Evolutionary conservation across 140 eudicot species (phyloP).

Genomic region (Bidens hawaiensis): DNA sequence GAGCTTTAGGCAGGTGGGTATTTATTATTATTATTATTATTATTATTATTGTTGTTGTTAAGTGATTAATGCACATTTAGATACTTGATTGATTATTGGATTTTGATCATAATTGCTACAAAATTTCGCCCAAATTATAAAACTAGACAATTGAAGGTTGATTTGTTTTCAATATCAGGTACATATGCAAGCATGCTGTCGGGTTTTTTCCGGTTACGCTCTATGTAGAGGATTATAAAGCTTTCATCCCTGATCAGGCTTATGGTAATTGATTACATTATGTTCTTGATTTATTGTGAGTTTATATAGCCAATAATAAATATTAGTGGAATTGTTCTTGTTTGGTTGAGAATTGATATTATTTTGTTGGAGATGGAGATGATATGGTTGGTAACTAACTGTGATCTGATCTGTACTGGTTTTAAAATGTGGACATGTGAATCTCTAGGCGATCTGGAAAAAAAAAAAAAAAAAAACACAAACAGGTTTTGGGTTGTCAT

Average conservation of each 20-base stretch:
- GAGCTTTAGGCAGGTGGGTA: constrained; percentile 62
- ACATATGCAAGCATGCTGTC: constrained; percentile 78
- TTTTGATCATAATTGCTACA: no score
- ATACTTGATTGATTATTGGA: no score
- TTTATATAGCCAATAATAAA: neutral
- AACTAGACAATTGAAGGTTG: neutral
- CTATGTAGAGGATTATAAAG: constrained; percentile 77
- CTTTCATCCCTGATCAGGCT: constrained; percentile 82
- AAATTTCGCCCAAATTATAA: neutral
- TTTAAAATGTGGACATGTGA: neutral
- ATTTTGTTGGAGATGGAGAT: neutral
- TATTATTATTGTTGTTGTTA: neutral
- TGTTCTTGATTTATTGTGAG: neutral
- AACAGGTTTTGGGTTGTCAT: neutral
- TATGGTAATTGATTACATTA: constrained; percentile 52
- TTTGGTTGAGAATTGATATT: constrained; percentile 7
- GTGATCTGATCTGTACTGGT: neutral
- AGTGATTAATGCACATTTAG: neutral
- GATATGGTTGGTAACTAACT: constrained; percentile 1
- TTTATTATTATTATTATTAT: neutral
- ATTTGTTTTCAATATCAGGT: constrained; percentile 40
- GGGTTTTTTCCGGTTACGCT: constrained; percentile 83
- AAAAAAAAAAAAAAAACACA: neutral
- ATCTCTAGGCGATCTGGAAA: neutral
- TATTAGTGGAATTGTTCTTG: neutral